These are phyloP conservation scores for Deuterostichococcus epilithicus DNA, from an alignment of 139 green algal species.

Conservation along the genomic window DNA sequence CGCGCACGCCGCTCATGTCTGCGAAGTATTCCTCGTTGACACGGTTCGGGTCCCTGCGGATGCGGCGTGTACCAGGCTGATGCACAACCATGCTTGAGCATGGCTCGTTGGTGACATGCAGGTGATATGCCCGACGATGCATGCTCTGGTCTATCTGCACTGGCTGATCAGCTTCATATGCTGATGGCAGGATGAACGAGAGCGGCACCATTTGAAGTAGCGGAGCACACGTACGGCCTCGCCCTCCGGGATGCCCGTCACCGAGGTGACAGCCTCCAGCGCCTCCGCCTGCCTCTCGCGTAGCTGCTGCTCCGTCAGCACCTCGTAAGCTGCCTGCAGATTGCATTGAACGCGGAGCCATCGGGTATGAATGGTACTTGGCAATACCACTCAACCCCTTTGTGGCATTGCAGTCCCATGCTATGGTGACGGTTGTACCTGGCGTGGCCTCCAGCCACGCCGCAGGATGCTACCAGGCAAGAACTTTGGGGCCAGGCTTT, in stretches of 20 bases:
- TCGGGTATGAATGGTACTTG: no score
- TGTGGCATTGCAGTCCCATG: no score
- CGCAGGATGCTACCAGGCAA: no score
- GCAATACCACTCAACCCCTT: no score
- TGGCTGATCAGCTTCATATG: background rate
- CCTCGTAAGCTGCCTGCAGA: conserved; percentile 16
- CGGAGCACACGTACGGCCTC: conserved; percentile 65
- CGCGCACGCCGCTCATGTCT: conserved; percentile 66
- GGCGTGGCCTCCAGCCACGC: no score
- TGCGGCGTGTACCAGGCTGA: background rate
- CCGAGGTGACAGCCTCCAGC: conserved; percentile 32
- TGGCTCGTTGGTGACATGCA: no score
- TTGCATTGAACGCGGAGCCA: no score
- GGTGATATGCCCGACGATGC: no score
- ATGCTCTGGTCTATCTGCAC: no score
- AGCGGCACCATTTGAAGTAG: conserved; percentile 69
- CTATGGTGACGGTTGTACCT: no score
- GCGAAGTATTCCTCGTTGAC: conserved; percentile 90
- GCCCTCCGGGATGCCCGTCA: conserved; percentile 58
- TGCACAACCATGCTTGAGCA: background rate
- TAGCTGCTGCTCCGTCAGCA: conserved; percentile 32
- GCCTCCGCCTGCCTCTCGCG: conserved; percentile 29
- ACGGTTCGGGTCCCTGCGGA: conserved; percentile 62
- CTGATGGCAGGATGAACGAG: background rate
- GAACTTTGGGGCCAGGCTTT: no score